These are phyloP conservation scores for Pontederia paniculata DNA, from an alignment of 176 grass and related monocot species.

Conservation along the genomic window DNA sequence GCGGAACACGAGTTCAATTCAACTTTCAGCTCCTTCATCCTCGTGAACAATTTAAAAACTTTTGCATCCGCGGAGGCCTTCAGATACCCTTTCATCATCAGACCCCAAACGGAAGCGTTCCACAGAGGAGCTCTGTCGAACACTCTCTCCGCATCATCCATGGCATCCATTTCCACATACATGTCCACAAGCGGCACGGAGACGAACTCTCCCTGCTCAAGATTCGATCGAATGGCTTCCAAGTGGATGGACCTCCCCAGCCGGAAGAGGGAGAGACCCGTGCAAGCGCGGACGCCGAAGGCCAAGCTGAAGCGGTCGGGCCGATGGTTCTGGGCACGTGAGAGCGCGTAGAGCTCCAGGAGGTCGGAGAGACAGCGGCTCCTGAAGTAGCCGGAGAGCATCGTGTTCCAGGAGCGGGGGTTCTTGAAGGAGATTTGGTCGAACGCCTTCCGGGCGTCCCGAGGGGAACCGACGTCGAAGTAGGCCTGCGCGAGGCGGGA, in stretches of 20 bases:
- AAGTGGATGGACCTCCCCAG: slow-evolving; percentile 14
- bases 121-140: not conserved
- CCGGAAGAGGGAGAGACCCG: not conserved
- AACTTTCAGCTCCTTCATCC: slow-evolving; percentile 9
- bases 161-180: not conserved
- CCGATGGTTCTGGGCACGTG: not conserved
- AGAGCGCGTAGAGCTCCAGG: not conserved
- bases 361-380: not conserved
- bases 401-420: slow-evolving; percentile 18
- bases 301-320: slow-evolving; percentile 17
- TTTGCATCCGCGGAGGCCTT: not conserved
- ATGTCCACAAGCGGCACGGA: slow-evolving; percentile 8
- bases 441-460: slow-evolving; percentile 5
- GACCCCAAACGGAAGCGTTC: slow-evolving; percentile 4
- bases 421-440: slow-evolving; percentile 14
- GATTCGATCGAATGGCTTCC: slow-evolving; percentile 12
- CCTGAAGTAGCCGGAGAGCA: slow-evolving; percentile 11
- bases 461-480: slow-evolving; percentile 8
- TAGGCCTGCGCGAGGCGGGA: slow-evolving; percentile 20
- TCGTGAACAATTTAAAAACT: slow-evolving; percentile 1
- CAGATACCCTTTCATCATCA: slow-evolving; percentile 20
- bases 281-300: slow-evolving; percentile 15
- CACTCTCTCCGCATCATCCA: slow-evolving; percentile 16
- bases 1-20: slow-evolving; percentile 2
- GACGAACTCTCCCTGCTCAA: slow-evolving; percentile 12